Evolutionary conservation across 1,139 yeast species (phyloP).

Genomic region (Pichia sp.): DNA sequence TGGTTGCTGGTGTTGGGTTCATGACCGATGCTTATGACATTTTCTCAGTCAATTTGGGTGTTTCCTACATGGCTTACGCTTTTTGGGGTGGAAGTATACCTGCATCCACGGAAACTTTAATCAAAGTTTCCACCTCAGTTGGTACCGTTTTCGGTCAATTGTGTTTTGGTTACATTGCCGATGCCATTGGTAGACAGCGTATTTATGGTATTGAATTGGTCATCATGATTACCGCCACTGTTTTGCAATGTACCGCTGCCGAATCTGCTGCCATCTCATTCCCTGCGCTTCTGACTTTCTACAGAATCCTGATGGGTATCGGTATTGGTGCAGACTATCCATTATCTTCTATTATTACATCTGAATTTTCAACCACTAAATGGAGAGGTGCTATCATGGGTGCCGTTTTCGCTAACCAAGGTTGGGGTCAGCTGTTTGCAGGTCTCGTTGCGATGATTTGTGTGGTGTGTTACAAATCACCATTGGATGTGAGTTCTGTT

Average conservation of each 20-base stretch:
- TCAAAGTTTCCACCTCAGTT: slow-evolving; percentile 84
- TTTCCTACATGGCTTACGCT: slow-evolving; percentile 65
- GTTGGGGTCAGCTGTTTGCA: slow-evolving; percentile 81
- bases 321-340: slow-evolving; percentile 99
- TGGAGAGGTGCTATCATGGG: slow-evolving; percentile 98
- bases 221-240: slow-evolving; percentile 73
- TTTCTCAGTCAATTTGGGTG: slow-evolving; percentile 78
- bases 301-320: slow-evolving; percentile 81
- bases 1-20: slow-evolving; percentile 93
- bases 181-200: slow-evolving; percentile 78
- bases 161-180: slow-evolving; percentile 80
- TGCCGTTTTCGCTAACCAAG: slow-evolving; percentile 89
- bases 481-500: slow-evolving; percentile 42
- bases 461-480: slow-evolving; percentile 63
- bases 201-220: slow-evolving; percentile 83
- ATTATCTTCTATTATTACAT: slow-evolving; percentile 83
- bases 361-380: slow-evolving; percentile 83
- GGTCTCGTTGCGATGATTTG: slow-evolving; percentile 71
- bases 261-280: slow-evolving; percentile 62
- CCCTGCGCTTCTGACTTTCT: slow-evolving; percentile 63
- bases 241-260: slow-evolving; percentile 68
- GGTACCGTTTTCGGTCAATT: slow-evolving; percentile 94
- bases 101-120: slow-evolving; percentile 58
- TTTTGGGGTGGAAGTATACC: slow-evolving; percentile 69
- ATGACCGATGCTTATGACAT: slow-evolving; percentile 89